Conservation (phyloP, 2,329 filamentous ascomycete species). For the Coniochaeta hoffmannii region DNA sequence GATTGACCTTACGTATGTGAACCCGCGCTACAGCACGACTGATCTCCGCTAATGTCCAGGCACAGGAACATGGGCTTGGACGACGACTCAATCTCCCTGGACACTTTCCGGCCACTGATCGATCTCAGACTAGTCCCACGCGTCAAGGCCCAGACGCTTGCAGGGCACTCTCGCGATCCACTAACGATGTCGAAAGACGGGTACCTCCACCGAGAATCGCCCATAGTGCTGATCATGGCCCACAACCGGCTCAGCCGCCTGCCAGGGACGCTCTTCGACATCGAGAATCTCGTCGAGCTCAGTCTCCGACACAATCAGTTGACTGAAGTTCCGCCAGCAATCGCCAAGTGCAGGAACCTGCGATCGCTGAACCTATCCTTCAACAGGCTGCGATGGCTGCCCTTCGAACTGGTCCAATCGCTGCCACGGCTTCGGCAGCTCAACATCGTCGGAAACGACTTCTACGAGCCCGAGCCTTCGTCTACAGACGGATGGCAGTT, state of each 20-base stretch:
- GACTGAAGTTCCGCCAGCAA: constrained; percentile 50
- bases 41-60: neutral
- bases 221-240: constrained; percentile 54
- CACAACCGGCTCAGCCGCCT: constrained; percentile 49
- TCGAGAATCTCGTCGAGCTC: constrained; percentile 55
- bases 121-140: neutral
- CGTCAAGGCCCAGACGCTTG: constrained; percentile 21
- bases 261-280: constrained; percentile 53
- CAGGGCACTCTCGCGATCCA: constrained; percentile 44
- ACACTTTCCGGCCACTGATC: neutral
- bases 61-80: neutral
- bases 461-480: constrained; percentile 29
- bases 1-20: neutral
- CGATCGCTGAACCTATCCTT: constrained; percentile 58
- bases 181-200: constrained; percentile 35
- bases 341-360: constrained; percentile 51
- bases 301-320: constrained; percentile 60
- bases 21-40: neutral
- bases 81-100: neutral
- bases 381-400: constrained; percentile 53
- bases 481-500: constrained; percentile 1
- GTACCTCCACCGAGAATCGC: constrained; percentile 40
- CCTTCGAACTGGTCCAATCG: constrained; percentile 54
- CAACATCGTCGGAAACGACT: constrained; percentile 56
- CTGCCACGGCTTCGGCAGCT: constrained; percentile 43